These are phyloP conservation scores for Phytopythium delawarense DNA, from an alignment of 352 stramenopile genomes.

Conservation along the genomic window DNA sequence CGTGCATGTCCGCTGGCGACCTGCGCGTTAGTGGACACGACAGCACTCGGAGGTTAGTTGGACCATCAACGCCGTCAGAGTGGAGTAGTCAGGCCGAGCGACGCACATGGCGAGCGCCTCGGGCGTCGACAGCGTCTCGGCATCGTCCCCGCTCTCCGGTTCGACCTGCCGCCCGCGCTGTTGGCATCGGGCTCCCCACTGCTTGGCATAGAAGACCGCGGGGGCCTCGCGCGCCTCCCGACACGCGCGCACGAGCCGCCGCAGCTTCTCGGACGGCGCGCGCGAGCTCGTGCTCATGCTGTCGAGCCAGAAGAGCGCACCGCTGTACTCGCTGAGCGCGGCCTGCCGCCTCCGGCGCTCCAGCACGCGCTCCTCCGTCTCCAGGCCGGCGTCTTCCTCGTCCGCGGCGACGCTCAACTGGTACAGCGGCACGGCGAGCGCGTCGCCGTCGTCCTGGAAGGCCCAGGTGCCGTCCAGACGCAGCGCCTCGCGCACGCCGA, in stretches of 20 bases:
- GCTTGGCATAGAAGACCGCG: constrained; percentile 27
- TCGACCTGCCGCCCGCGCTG: constrained; percentile 9
- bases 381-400: constrained; percentile 10
- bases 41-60: background rate
- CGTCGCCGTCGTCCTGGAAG: background rate
- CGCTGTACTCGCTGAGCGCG: constrained; percentile 27
- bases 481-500: constrained; percentile 39
- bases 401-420: background rate
- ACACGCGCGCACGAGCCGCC: constrained; percentile 40
- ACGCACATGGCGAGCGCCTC: background rate
- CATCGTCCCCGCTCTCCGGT: background rate
- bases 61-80: background rate
- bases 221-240: constrained; percentile 37
- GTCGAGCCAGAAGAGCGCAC: constrained; percentile 40
- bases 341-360: background rate
- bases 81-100: background rate
- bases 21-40: constrained; percentile 11
- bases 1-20: constrained; percentile 39
- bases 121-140: background rate
- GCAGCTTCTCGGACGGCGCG: constrained; percentile 52
- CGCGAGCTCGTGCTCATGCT: constrained; percentile 32
- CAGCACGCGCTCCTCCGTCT: background rate
- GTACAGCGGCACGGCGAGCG: background rate
- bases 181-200: constrained; percentile 8
- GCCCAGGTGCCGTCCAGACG: constrained; percentile 41